Base-by-base conservation (phyloP, 805 yeast species). In the Ogataea pilisensis region DNA sequence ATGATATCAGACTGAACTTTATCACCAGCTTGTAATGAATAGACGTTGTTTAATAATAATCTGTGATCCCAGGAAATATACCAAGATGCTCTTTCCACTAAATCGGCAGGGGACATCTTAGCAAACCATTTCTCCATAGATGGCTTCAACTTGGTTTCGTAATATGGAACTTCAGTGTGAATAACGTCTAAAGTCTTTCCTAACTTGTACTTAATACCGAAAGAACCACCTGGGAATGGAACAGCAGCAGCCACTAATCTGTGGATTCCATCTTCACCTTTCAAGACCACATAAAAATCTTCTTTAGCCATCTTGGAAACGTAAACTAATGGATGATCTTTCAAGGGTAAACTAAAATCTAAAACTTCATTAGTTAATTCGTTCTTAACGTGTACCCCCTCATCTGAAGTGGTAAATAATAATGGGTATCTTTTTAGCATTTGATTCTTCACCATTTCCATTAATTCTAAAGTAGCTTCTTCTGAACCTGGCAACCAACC, bases 161-260 rank as follows among this genome's bases (percentile, higher is more conserved):
- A 82, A 57, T 81, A 80, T 4, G 90, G 90, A 42, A 82, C 90
- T 6, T 72, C 79, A 11, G 70, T 70, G 51, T 83, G 89, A 45
- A 83, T 83, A 11, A 69, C 65, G 58, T 82, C 87, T 35, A 82
- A 59, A 39, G 72, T 73, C 51, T 69, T 72, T 17, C 89, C 89
- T 35, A 83, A 50, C 49, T 82, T 82, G 42, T 70, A 54, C 49
- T 68, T 58, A 40, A 82, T 76, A 41, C 82, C 82, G 61, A 83
- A 82, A 1, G 82, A 76, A 4, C 89, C 89, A 35, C 90, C 90
- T 3, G 89, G 88, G 58, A 82, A 82, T 5, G 88, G 87, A 29
- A 82, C 89, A 1, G 83, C 87, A 4, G 85, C 88, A 1, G 86
- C 90, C 28, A 71, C 73, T 39, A 82, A 64, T 57, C 82, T 79